Evolutionary conservation across 805 yeast species (phyloP), one percentile per base, ranked within the genome.

Genomic region (Myxozyma lipomycoides): DNA sequence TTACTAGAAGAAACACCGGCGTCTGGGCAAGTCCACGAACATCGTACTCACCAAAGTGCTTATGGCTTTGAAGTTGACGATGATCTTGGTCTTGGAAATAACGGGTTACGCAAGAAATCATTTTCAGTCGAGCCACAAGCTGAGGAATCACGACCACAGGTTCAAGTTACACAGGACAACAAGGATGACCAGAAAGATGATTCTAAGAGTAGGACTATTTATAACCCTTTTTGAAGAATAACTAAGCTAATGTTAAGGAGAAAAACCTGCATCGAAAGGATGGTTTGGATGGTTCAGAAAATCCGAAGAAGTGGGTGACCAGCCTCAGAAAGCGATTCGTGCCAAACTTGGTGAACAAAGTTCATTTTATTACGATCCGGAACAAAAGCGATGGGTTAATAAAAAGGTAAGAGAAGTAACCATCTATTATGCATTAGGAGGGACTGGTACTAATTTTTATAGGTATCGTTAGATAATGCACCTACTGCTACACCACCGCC

Each of bases 331-430:
- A 63, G 85, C 89, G 0, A 76, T 82, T 55, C 78, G 80, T 56
- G 98, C 96, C 34, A 88, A 93, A 59, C 70, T 93, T 46, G 98
- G 98, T 10, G 86, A 84, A 50, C 77, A 81, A 52, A 84, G 75
- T 63, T 72, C 78, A 17, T 84, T 93, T 64, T 77, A 79, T 62
- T 93, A 81, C 66, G 96, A 90, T 69, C 91, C 86, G 61, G 80
- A 84, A 52, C 76, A 84, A 63, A 82, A 84, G 65, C 78, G 96
- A 62, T 93, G 97, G 96, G 79, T 93, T 46, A 83, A 87, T 63
- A 79, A 78, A 48, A 78, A 80, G 55, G 80, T 78, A 3, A 78
- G 82, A 7, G n/a, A n/a, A n/a, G n/a, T n/a, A n/a, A n/a, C n/a
- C n/a, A n/a, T n/a, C n/a, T n/a, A n/a, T 23, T 73, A 5, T 17